Percentiles rank a stretch among this genome's conserved stretches.
phyloP scores from a whole-genome alignment of 2,329 filamentous ascomycete species.

The Colletotrichum sp. region DNA sequence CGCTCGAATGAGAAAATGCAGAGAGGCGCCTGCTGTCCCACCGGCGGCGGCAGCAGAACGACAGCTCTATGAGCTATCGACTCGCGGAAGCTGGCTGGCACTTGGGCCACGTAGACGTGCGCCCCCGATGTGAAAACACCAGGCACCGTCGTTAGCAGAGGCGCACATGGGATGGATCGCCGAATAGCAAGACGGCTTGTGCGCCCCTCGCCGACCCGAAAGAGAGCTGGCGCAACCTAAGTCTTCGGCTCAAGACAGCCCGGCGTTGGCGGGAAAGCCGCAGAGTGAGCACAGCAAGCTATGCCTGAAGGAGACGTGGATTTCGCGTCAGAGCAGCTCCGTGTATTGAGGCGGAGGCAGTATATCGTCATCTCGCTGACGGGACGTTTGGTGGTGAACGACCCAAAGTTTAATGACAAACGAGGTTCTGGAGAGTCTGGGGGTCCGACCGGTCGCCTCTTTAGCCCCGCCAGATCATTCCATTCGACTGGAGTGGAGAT shows the following conservation, averaged over 20 bases:
- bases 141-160: neutral
- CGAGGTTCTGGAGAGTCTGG: slow-evolving; percentile 1
- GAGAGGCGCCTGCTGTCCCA: neutral
- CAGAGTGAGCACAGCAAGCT: neutral
- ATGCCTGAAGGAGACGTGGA: neutral
- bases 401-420: neutral
- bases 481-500: slow-evolving; percentile 3
- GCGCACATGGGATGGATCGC: neutral
- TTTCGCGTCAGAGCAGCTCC: neutral
- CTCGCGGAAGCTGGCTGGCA: neutral
- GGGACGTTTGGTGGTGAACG: neutral
- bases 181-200: neutral
- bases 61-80: neutral
- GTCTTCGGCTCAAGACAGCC: neutral
- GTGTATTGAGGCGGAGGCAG: neutral
- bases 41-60: neutral
- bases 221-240: slow-evolving; percentile 1
- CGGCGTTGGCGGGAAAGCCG: neutral
- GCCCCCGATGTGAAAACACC: neutral
- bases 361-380: slow-evolving; percentile 5
- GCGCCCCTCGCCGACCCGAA: neutral
- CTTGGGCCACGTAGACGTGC: neutral
- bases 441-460: neutral
- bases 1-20: neutral
- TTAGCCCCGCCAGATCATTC: slow-evolving; percentile 1